phyloP scores from a whole-genome alignment of 202 grass and related monocot genomes.

The Schoenoplectus tabernaemontani region DNA sequence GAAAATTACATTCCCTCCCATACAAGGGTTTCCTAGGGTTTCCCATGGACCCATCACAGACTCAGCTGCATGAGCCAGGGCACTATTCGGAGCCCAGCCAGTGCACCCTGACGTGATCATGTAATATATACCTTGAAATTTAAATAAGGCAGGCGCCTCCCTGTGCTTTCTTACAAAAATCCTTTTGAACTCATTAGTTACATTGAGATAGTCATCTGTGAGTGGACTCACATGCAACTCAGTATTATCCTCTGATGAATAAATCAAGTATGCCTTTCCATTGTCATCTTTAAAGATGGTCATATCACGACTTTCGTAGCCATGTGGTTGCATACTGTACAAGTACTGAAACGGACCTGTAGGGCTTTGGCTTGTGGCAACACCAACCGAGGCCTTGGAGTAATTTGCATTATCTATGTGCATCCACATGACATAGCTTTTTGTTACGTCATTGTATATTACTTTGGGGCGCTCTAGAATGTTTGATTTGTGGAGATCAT shows the following conservation, averaged over 20 bases:
- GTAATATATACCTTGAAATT: constrained; percentile 76
- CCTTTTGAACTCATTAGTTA: constrained; percentile 40
- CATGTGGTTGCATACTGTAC: constrained; percentile 76
- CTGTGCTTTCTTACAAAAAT: constrained; percentile 62
- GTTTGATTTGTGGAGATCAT: constrained; percentile 88
- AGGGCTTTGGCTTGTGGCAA: constrained; percentile 51
- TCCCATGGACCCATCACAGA: constrained; percentile 91
- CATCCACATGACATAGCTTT: constrained; percentile 97
- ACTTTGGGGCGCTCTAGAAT: constrained; percentile 96
- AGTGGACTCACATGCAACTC: constrained; percentile 75
- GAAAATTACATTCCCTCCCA: constrained; percentile 75
- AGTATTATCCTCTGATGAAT: constrained; percentile 86
- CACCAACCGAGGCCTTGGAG: constrained; percentile 80
- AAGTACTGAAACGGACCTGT: constrained; percentile 77
- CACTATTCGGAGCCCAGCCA: constrained; percentile 81
- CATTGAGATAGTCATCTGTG: constrained; percentile 78
- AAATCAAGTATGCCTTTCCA: constrained; percentile 82
- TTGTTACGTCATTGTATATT: constrained; percentile 70
- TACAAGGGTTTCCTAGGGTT: constrained; percentile 68
- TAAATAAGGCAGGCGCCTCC: constrained; percentile 83
- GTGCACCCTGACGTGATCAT: constrained; percentile 94
- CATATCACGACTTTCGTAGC: constrained; percentile 91
- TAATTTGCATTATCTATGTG: constrained; percentile 92
- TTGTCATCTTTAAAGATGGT: constrained; percentile 93
- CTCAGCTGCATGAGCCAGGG: constrained; percentile 63